Base-by-base conservation (phyloP, 768 basidiomycete genomes). In the Russula brevipes region DNA sequence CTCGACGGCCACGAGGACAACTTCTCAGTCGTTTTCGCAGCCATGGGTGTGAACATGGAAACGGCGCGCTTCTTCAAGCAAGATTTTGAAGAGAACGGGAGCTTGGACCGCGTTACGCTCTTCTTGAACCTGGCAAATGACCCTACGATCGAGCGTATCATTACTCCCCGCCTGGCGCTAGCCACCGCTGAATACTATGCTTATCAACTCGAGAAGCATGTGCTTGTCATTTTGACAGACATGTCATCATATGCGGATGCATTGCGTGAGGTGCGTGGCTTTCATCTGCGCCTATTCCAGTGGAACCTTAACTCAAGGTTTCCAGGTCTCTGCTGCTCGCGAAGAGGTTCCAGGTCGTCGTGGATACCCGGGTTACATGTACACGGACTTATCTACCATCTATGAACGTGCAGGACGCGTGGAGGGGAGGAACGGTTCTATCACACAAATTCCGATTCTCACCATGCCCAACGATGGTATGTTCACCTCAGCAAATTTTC, bases 21-120 rank as follows among this genome's bases (percentile, higher is more conserved):
- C 77, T 99, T 99, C 83, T 96, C 94, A 53, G 95, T 99, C 72
- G 97, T 98, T 53, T 99, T 98, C 74, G 97, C 95, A 60, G 97
- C 97, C 45, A 98, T 99, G 97, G 97, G 97, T 83, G 97, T 96
- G 63, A 99, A 99, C 80, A 97, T 97, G 94, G 97, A 99, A 76
- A 98, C 97, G 6, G 97, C 97, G 53, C 87, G 96, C 57, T 99
- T 97, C 82, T 99, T 99, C 89, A 95, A 96, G 76, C 91, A 95
- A 74, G 97, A 99, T 79, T 98, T 98, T 74, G 95, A 98, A 76
- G 96, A 97, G 71, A 98, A 97, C 73, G 97, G 97, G 58, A 91
- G 88, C 81, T 82, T 98, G 65, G 94, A 98, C 77, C 89, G 97
- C 69, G 94, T 97, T 59, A 98, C 97, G 7, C 81, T 99, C 57